Base-by-base conservation (phyloP, 164 flowering plant species). In the Paratinospora sagittata region DNA sequence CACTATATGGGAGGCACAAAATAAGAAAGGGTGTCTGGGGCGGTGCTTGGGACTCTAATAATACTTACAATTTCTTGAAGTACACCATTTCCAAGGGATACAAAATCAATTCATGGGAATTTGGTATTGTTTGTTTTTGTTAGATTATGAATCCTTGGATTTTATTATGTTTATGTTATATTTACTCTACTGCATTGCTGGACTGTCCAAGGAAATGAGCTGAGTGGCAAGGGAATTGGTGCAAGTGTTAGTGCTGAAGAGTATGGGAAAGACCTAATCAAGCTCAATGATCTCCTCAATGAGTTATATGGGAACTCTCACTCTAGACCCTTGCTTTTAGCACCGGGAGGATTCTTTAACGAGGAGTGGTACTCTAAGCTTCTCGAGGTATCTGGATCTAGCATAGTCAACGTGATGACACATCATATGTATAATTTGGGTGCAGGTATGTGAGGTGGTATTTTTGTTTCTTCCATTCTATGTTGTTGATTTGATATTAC, bases 321-420 rank as follows among this genome's bases (percentile, higher is more conserved):
- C 6, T 30, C 64, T n/a, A 83, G 78, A 75, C 94, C 97, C 47
- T 76, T 80, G 70, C 79, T 95, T 57, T 19, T 92, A 65, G 98
- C 96, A 63, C 98, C 98, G 3, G 98, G 97, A 75, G 97, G 98
- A 45, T 95, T 95, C 78, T 92, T 74, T 75, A 84, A 89, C 19
- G 71, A 70, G 52, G 66, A 76, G 21, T 95, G 98, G 98, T 95
- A 57, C 75, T 68, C 82, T 61, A 78, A 79, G 80, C 79, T 89
- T 74, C 97, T 95, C 69, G 81, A 91, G 63, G 84, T 83, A 57
- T 85, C 98, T 3, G 97, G 98, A 37, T 47, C 90, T 36, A 49
- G 69, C 16, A 75, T 82, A 26, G 78, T 92, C 71, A 77, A 90
- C 78, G 82, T 67, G 14, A n/a, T 95, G 70, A 85, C 96, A 27